Evolutionary conservation across 2,329 filamentous ascomycete genomes (phyloP).

Genomic region (Dothistroma septosporum): DNA sequence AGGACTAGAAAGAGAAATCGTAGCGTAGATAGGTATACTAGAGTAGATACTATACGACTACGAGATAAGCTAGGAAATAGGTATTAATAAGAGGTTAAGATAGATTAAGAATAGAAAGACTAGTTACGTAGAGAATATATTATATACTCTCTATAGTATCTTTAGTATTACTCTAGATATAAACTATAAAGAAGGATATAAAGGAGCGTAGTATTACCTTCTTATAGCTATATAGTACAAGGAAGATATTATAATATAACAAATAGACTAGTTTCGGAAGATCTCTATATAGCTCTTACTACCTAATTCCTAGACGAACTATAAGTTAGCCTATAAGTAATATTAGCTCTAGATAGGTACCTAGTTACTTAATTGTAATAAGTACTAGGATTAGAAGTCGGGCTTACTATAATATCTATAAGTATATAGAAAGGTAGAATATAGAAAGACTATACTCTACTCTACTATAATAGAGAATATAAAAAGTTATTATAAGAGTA

Average conservation of each 20-base stretch:
- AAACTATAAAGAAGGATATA: constrained; percentile 18
- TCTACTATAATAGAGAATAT: too few species aligned
- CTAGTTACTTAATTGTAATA: too few species aligned
- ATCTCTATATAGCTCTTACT: constrained; percentile 20
- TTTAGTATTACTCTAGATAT: constrained; percentile 13
- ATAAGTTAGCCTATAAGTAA: too few species aligned
- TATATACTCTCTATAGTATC: constrained; percentile 21
- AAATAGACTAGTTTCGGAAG: constrained; percentile 13
- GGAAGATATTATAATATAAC: constrained; percentile 6
- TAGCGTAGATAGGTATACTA: constrained; percentile 11
- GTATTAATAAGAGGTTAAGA: constrained; percentile 16
- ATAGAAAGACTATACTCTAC: too few species aligned
- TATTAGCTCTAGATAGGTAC: too few species aligned
- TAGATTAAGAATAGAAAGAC: constrained; percentile 22
- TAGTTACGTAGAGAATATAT: constrained; percentile 17
- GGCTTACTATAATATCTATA: too few species aligned
- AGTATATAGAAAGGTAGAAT: too few species aligned
- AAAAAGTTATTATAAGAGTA: too few species aligned
- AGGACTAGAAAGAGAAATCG: constrained; percentile 11
- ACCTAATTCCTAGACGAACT: too few species aligned
- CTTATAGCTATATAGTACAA: constrained; percentile 6
- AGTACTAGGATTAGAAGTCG: too few species aligned
- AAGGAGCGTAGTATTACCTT: constrained; percentile 18
- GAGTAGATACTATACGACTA: constrained; percentile 16
- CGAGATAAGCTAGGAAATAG: constrained; percentile 7